Conservation (phyloP, 768 basidiomycete genomes). For the Mycena maculata region DNA sequence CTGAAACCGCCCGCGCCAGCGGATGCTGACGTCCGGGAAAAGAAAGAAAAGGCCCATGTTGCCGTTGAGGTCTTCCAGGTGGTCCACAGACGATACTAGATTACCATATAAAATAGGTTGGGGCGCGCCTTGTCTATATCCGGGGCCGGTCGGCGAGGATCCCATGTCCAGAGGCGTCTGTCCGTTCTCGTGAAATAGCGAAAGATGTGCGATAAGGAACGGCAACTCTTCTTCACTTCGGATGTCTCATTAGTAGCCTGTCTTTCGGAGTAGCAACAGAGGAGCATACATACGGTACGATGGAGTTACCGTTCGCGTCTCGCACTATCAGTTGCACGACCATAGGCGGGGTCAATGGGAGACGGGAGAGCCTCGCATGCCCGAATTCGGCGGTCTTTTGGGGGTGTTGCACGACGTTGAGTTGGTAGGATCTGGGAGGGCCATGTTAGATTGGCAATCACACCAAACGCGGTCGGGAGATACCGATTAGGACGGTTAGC, state of each 20-base stretch:
- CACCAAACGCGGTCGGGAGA: conserved; percentile 35
- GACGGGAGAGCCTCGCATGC: conserved; percentile 74
- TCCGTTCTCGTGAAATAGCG: conserved; percentile 79
- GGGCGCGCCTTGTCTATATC: conserved; percentile 52
- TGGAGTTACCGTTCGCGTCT: conserved; percentile 75
- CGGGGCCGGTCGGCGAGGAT: conserved; percentile 56
- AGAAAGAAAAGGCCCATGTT: conserved; percentile 87
- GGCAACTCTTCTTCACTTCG: conserved; percentile 85
- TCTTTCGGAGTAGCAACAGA: conserved; percentile 16
- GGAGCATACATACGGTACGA: conserved; percentile 77
- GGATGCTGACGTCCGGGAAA: conserved; percentile 91
- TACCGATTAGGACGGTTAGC: conserved; percentile 67
- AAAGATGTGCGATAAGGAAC: conserved; percentile 87
- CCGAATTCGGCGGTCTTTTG: conserved; percentile 86
- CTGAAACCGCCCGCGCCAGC: conserved; percentile 80
- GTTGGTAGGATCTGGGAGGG: conserved; percentile 67
- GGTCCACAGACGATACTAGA: conserved; percentile 84
- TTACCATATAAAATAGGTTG: conserved; percentile 84
- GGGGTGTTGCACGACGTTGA: conserved; percentile 90
- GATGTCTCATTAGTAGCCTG: conserved; percentile 29
- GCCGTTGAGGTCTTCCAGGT: conserved; percentile 83
- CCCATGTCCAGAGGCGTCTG: conserved; percentile 70
- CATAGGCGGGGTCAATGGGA: conserved; percentile 87
- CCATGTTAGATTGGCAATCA: conserved; percentile 3
- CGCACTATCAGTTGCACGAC: conserved; percentile 83